phyloP scores from a whole-genome alignment of 2,329 filamentous ascomycete species.

The Neurospora sp. region DNA sequence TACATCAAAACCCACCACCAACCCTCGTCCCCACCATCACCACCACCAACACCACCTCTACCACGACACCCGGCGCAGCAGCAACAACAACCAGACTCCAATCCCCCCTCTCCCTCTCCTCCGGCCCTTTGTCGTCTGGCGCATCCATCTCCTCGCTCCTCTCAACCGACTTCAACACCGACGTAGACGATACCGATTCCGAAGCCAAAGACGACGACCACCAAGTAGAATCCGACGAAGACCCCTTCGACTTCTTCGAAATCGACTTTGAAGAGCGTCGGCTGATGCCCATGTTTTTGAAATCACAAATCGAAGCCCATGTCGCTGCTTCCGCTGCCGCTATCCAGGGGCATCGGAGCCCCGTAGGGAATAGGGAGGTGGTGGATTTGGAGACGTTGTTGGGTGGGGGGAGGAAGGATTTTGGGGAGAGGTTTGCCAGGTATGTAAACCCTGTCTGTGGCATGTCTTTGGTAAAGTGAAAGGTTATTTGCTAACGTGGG shows the following conservation, averaged over 20 bases:
- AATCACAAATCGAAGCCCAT: constrained; percentile 8
- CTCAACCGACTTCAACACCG: neutral
- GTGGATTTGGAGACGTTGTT: neutral
- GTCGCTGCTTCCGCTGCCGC: neutral
- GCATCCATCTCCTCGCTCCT: neutral
- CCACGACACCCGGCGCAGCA: neutral
- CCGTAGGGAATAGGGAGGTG: neutral
- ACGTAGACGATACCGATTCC: constrained; percentile 2
- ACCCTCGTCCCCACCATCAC: neutral
- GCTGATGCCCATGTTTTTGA: constrained; percentile 19
- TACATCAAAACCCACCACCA: neutral
- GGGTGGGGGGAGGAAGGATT: neutral
- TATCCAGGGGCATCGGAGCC: neutral
- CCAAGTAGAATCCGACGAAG: constrained; percentile 10
- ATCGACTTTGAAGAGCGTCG: constrained; percentile 13
- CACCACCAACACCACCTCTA: neutral
- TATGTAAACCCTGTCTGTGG: neutral
- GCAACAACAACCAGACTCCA: neutral
- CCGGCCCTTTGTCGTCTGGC: neutral
- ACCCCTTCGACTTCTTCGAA: constrained; percentile 2
- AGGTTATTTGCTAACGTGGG: neutral
- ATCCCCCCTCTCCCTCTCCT: neutral
- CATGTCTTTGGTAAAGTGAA: too few relatives aligned
- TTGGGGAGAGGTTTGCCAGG: neutral
- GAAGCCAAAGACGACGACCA: constrained; percentile 5